Base-by-base conservation (phyloP, 1,284 basidiomycete genomes). In the Coniferiporia weirii region DNA sequence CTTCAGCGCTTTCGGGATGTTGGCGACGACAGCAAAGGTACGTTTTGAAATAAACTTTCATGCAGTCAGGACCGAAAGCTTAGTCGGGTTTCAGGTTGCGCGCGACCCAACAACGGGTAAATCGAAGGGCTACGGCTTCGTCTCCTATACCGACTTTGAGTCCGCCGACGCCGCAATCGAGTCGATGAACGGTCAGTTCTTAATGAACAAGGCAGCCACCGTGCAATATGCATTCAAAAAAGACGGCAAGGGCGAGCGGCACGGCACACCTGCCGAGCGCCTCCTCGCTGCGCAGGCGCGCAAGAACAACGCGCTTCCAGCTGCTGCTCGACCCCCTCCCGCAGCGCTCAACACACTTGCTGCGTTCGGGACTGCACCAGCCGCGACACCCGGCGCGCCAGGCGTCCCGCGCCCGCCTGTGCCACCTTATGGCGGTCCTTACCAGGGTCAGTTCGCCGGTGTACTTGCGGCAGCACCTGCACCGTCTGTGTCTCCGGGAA, bases 191-290 rank as follows among this genome's bases (percentile, higher is more conserved):
- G 86, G 87, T 51, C 96, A 99, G 69, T 98, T 94, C 82, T 80
- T 99, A 50, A 95, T 96, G 87, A 98, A 98, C 79, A 97, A 97
- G 73, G 90, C 95, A 60, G 92, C 98, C 70, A 88, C 88, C 15
- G 95, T 98, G 13, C 93, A 96, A 72, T 98, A 97, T 71, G 96
- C 96, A 3, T 96, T 98, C 82, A 98, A 98, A 74, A 98, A 98
- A 77, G 97, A 99, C 68, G 93, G 93, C 57, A 98, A 98, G 72
- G 95, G 95, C 62, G 96, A 99, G 73, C 84, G 95, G 15, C 97
- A 99, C 69, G 97, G 96, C 40, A 97, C 95, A 3, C 80, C 91
- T 19, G 95, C 97, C 1, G 96, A 99, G 75, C 87, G 96, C 61
- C 81, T 98, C 49, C 84, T 99, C 64, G 95, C 96, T 1, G 87